These are phyloP conservation scores for Prunus fruticosa DNA, from an alignment of 306 rosid species.

Conservation along the genomic window DNA sequence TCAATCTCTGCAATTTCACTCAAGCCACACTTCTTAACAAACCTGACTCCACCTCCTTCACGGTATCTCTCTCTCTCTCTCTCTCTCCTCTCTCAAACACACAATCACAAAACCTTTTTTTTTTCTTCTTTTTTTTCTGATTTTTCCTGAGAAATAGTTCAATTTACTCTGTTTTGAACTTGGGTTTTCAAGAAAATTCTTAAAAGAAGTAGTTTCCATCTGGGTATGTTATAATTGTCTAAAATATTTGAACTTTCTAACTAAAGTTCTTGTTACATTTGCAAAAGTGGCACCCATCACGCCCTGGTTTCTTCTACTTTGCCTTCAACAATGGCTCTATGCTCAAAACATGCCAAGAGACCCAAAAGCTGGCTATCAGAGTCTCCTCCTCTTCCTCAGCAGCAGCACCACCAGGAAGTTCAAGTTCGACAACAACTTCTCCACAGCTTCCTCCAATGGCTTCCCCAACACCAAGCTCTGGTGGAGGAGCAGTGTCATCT, in stretches of 20 bases:
- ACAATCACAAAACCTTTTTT: neutral
- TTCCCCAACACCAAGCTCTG: conserved; percentile 56
- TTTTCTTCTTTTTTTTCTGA: neutral
- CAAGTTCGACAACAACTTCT: conserved; percentile 20
- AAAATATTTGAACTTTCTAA: neutral
- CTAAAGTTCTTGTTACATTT: neutral
- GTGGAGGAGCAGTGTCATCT: conserved; percentile 55
- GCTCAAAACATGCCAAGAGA: conserved; percentile 50
- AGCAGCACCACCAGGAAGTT: conserved; percentile 15
- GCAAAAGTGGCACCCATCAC: conserved; percentile 91
- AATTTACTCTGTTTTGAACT: neutral
- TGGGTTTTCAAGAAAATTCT: conserved; percentile 9
- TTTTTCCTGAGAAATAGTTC: conserved; percentile 7
- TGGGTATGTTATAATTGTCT: neutral
- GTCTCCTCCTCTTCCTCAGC: conserved; percentile 35
- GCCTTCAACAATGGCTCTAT: conserved; percentile 64
- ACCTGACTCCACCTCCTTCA: conserved; percentile 49
- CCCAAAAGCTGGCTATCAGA: conserved; percentile 68
- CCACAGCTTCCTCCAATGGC: conserved; percentile 46
- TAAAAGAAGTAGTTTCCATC: neutral
- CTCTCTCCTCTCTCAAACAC: neutral
- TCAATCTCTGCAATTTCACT: conserved; percentile 68
- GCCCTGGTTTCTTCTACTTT: conserved; percentile 81
- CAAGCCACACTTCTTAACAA: conserved; percentile 74
- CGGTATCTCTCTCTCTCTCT: conserved; percentile 39